A percentile compares a stretch with the other conserved stretches of the same genome.
Conservation (phyloP, 1,284 basidiomycete species). For the Naganishia cerealis region DNA sequence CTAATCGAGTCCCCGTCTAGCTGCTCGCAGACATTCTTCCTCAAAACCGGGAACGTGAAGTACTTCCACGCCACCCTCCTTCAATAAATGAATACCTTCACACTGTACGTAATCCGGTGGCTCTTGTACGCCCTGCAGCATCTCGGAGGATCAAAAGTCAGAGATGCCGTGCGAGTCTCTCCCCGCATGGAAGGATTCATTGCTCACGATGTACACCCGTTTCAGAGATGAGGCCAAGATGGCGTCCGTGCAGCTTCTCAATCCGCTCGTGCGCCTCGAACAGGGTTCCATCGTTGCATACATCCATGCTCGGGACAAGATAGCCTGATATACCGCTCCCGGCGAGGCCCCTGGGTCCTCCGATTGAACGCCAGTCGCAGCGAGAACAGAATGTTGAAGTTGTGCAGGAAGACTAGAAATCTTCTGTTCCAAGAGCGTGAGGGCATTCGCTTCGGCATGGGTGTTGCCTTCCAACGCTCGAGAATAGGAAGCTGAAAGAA, state of each 20-base stretch:
- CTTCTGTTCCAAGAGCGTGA: constrained; percentile 66
- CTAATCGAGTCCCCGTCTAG: constrained; percentile 59
- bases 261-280: constrained; percentile 81
- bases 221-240: constrained; percentile 71
- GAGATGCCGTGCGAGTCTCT: not conserved
- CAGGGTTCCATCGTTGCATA: constrained; percentile 99
- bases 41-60: constrained; percentile 68
- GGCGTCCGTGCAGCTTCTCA: constrained; percentile 81
- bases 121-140: constrained; percentile 71
- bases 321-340: constrained; percentile 19
- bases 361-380: not conserved
- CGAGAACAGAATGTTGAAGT: not conserved
- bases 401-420: constrained; percentile 40
- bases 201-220: constrained; percentile 69
- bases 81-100: constrained; percentile 76
- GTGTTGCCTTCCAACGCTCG: constrained; percentile 92
- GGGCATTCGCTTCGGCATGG: constrained; percentile 93
- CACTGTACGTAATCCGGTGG: constrained; percentile 94
- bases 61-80: constrained; percentile 73
- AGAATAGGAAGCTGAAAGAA: constrained; percentile 82
- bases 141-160: not conserved
- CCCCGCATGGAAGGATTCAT: not conserved
- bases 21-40: constrained; percentile 71
- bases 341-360: not conserved
- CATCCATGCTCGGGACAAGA: constrained; percentile 50